Evolutionary conservation across 2,329 filamentous ascomycete species (phyloP).

Genomic region (Fusarium tuaranense): DNA sequence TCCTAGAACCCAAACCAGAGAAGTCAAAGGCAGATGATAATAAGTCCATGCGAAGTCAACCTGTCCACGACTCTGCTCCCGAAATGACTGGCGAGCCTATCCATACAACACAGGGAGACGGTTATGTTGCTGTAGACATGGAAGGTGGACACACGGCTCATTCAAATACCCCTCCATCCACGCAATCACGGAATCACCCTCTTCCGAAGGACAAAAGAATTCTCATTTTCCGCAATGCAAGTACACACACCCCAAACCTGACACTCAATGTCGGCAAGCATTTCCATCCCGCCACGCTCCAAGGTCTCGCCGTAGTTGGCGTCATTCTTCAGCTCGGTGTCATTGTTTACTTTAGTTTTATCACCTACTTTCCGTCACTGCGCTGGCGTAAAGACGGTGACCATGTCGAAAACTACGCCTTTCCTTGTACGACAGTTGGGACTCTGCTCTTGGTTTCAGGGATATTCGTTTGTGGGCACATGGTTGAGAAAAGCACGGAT

Average conservation of each 20-base stretch:
- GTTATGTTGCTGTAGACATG: not conserved
- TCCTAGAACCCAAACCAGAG: not conserved
- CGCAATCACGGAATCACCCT: not conserved
- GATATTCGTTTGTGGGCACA: not conserved
- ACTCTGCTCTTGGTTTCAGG: not conserved
- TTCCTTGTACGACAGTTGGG: not conserved
- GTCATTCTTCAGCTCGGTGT: not conserved
- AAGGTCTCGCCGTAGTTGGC: not conserved
- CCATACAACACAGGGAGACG: not conserved
- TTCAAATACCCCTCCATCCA: not conserved
- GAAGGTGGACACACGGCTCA: not conserved
- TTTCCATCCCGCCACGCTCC: not conserved
- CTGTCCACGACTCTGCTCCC: not conserved
- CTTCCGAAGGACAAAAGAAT: not conserved
- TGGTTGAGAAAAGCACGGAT: not conserved
- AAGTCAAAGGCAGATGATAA: not conserved
- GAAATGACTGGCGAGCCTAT: not conserved
- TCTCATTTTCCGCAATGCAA: not conserved
- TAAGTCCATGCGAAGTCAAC: not conserved
- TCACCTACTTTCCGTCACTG: not conserved
- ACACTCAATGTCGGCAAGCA: not conserved
- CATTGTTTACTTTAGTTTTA: not conserved
- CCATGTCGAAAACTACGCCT: not conserved
- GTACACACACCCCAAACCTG: not conserved
- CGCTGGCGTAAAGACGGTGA: not conserved